These are phyloP conservation scores for Mortierella sp. DNA, from an alignment of 371 early-diverging fungal genomes.

Conservation along the genomic window DNA sequence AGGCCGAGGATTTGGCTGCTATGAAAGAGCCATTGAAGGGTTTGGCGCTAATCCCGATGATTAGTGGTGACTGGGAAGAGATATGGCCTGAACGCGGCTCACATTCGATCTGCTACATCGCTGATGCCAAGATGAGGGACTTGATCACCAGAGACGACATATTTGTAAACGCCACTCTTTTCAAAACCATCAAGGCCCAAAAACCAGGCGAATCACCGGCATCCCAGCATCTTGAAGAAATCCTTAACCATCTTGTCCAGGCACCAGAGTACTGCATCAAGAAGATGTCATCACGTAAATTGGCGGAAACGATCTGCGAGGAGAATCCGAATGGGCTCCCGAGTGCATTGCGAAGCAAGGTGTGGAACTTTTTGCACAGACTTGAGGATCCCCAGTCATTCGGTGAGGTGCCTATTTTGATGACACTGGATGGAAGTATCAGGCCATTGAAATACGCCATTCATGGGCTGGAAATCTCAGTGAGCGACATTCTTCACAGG, in stretches of 20 bases:
- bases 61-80: conserved; percentile 16
- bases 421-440: background rate
- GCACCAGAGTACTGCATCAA: background rate
- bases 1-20: background rate
- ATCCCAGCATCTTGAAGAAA: background rate
- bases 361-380: conserved; percentile 4
- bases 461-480: too few relatives aligned
- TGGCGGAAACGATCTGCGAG: background rate
- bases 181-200: background rate
- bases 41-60: conserved; percentile 16
- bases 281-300: background rate
- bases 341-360: background rate
- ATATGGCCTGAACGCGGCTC: background rate
- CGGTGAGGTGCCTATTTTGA: conserved; percentile 4
- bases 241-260: background rate
- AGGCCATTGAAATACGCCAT: background rate
- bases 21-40: background rate
- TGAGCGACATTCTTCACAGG: too few relatives aligned
- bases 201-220: too few relatives aligned
- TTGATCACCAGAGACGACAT: conserved; percentile 9
- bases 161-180: conserved; percentile 10
- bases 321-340: conserved; percentile 2
- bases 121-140: background rate
- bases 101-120: background rate
- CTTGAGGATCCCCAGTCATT: background rate